Conservation (phyloP, 148 eudicot species). For the Amaranthus cruentus region DNA sequence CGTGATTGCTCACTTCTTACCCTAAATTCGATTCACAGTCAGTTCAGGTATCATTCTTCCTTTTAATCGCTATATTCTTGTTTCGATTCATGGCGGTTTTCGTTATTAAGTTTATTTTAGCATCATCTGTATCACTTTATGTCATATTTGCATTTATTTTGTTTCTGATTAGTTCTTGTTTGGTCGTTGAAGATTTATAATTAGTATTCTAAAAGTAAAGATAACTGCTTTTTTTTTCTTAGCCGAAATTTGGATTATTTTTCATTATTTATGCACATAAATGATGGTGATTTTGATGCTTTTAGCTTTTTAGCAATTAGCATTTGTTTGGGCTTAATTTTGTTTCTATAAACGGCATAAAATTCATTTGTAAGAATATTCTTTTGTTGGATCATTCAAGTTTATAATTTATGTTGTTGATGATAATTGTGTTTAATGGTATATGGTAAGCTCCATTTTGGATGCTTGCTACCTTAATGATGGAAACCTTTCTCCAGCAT, state of each 20-base stretch:
- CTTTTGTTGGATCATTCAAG: background rate
- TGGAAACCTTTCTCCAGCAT: background rate
- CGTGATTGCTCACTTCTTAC: background rate
- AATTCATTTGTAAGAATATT: background rate
- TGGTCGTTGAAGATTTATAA: background rate
- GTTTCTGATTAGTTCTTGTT: background rate
- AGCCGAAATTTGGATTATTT: slow-evolving; percentile 9
- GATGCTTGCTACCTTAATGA: background rate
- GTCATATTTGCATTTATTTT: background rate
- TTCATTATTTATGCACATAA: background rate
- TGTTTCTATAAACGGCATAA: background rate
- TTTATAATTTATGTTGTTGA: background rate
- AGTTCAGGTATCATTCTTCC: background rate
- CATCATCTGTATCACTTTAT: background rate
- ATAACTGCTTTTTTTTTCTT: background rate
- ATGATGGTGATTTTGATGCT: background rate
- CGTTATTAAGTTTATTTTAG: background rate
- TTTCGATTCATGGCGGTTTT: background rate
- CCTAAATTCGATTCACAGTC: background rate
- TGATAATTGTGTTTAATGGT: background rate
- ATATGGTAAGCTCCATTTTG: no score
- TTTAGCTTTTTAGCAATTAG: background rate
- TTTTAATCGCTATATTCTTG: background rate
- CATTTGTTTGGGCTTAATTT: background rate
- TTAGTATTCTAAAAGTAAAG: background rate